Evolutionary conservation across 192 early-diverging fungal genomes (phyloP), one percentile per base, ranked within the genome.

Genomic region (Pilaira anomala): DNA sequence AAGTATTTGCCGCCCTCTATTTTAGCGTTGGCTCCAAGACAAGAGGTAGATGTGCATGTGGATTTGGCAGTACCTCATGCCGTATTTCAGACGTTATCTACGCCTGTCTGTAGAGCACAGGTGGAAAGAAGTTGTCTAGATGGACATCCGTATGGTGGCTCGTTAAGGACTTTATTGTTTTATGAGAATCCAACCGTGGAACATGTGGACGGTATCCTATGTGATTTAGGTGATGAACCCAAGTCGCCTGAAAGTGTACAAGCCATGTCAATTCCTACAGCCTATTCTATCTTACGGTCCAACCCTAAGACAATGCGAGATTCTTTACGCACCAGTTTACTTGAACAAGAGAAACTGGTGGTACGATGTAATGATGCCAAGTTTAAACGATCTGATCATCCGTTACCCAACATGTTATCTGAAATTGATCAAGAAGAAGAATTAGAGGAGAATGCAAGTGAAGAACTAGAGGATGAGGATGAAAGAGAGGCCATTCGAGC

Each of bases 1-100:
- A 58, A 60, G 25, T 76, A 67, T 52, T 29, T 80, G 5, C 78
- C 78, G 18, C 62, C 62, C 9, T 65, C 54, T 28, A 48, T 72
- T 28, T 16, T 72, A 7, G 30, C 60, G 2, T 44, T 72, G 4
- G 46, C 36, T 22, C 59, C 64, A 9, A 13, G 19, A 1, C 22
- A 49, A 24, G 59, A 61, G 12, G 30, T 59, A 1, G 45, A 71
- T 9, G 30, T n/a, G 0, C 28, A 49, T 22, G 45, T 65, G 19
- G 55, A 71, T 44, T 29, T 42, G 9, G 7, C 53, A 7, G 68
- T 59, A 0, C 55, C 63, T 12, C 45, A 22, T 39, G 12, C 19
- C 6, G 62, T 58, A 29, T 63, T 63, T 25, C n/a, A 56, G 1
- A 8, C 19, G 3, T 25, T 57, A 30, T 58, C 60, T 1, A 39